Evolutionary conservation across 108 stramenopile species (phyloP).

Genomic region (Mediolabrus comicus): DNA sequence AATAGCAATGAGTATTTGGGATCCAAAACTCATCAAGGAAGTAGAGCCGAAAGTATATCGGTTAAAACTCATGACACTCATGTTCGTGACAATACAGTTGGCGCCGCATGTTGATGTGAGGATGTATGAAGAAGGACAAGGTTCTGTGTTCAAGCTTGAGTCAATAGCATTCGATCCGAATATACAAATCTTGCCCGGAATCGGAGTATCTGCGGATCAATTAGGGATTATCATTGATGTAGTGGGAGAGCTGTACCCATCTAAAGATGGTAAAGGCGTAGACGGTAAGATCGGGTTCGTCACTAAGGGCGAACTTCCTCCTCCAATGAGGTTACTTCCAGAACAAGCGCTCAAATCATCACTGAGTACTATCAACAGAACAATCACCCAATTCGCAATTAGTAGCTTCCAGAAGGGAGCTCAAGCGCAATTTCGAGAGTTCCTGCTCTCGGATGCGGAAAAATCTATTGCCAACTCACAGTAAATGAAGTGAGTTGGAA

Average conservation of each 20-base stretch:
- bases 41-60: slow-evolving; percentile 56
- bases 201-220: slow-evolving; percentile 47
- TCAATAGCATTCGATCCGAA: slow-evolving; percentile 79
- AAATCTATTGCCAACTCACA: too few species aligned
- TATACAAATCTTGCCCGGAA: slow-evolving; percentile 67
- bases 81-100: slow-evolving; percentile 79
- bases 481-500: background rate
- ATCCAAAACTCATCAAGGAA: slow-evolving; percentile 56
- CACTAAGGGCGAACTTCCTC: slow-evolving; percentile 60
- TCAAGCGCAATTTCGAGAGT: slow-evolving; percentile 48
- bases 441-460: slow-evolving; percentile 6
- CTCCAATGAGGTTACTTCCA: slow-evolving; percentile 66
- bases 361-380: slow-evolving; percentile 60
- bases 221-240: slow-evolving; percentile 77
- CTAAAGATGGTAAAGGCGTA: slow-evolving; percentile 62
- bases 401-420: slow-evolving; percentile 68
- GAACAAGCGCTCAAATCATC: slow-evolving; percentile 57
- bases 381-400: slow-evolving; percentile 67
- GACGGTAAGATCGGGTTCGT: slow-evolving; percentile 74
- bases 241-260: slow-evolving; percentile 66
- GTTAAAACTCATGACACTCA: slow-evolving; percentile 73
- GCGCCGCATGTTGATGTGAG: slow-evolving; percentile 70
- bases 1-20: slow-evolving; percentile 76
- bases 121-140: slow-evolving; percentile 61
- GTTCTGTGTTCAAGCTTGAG: slow-evolving; percentile 60